A percentile compares a stretch with the other conserved stretches of the same genome.
Conservation (phyloP, 768 basidiomycete genomes). For the Trametes meyenii region DNA sequence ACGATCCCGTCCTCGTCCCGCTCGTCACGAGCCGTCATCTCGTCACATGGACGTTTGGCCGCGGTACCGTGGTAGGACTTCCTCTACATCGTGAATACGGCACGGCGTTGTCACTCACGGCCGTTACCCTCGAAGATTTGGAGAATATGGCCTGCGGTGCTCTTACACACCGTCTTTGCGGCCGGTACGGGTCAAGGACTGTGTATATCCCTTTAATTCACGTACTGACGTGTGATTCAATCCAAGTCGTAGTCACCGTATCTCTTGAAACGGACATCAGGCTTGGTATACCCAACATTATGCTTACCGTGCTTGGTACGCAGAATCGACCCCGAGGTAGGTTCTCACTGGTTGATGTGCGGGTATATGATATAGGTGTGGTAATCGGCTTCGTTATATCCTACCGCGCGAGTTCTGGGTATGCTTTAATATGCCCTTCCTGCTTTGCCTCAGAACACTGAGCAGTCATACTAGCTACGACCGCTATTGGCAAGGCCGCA, state of each 20-base stretch:
- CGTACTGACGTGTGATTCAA: not conserved
- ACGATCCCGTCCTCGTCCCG: conserved; percentile 19
- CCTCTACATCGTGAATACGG: not conserved
- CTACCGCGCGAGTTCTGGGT: conserved; percentile 65
- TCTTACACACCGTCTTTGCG: conserved; percentile 63
- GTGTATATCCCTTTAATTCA: not conserved
- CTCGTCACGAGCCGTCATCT: conserved; percentile 23
- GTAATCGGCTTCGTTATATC: conserved; percentile 61
- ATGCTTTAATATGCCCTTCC: conserved; percentile 27
- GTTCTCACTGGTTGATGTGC: not conserved
- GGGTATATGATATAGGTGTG: conserved; percentile 46
- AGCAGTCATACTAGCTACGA: conserved; percentile 47
- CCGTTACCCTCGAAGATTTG: conserved; percentile 42
- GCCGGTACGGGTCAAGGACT: conserved; percentile 38
- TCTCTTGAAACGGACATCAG: conserved; percentile 44
- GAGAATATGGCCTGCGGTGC: conserved; percentile 68
- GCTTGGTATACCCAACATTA: conserved; percentile 54
- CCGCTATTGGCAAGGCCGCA: conserved; percentile 61
- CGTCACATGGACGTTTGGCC: conserved; percentile 44
- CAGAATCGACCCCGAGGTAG: not conserved
- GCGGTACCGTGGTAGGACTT: conserved; percentile 45
- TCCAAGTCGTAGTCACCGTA: conserved; percentile 45
- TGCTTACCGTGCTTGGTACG: conserved; percentile 63
- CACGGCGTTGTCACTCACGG: not conserved
- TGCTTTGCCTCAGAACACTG: not conserved